Percentiles rank a stretch among this genome's conserved stretches.
Conservation (phyloP, 1,284 basidiomycete genomes). For the Schizophyllum amplum region DNA sequence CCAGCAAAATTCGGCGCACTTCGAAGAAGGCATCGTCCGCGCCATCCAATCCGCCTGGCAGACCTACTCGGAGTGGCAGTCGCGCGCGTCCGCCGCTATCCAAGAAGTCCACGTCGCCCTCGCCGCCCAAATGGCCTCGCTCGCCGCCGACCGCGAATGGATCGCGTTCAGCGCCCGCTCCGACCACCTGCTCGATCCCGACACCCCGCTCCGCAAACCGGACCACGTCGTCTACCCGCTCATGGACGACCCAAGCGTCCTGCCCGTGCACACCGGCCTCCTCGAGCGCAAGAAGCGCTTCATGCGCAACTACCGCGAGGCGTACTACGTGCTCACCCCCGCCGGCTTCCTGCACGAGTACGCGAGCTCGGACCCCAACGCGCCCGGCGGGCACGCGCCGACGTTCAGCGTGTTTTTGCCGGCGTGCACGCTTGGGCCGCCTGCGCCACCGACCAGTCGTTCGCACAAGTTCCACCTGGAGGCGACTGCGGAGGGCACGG, state of each 20-base stretch:
- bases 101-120: conserved; percentile 79
- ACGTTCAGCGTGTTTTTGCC: conserved; percentile 91
- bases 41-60: conserved; percentile 96
- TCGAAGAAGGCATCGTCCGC: conserved; percentile 95
- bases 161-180: conserved; percentile 91
- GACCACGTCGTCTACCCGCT: conserved; percentile 82
- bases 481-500: conserved; percentile 75
- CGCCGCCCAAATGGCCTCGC: conserved; percentile 72
- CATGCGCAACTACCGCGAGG: conserved; percentile 84
- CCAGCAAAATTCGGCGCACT: conserved; percentile 96
- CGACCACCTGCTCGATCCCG: conserved; percentile 95
- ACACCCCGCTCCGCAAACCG: conserved; percentile 85
- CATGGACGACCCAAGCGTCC: conserved; percentile 88
- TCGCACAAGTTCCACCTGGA: conserved; percentile 99
- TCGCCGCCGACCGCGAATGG: conserved; percentile 94
- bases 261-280: conserved; percentile 85
- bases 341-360: conserved; percentile 95
- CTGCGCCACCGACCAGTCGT: conserved; percentile 63
- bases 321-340: conserved; percentile 93
- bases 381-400: conserved; percentile 50
- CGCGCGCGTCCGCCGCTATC: conserved; percentile 74
- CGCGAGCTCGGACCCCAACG: conserved; percentile 68
- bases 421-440: conserved; percentile 92
- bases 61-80: conserved; percentile 96
- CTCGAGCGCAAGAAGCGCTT: conserved; percentile 97